Percentiles rank a stretch among this genome's conserved stretches.
These are phyloP conservation scores for Apiotrichum akiyoshidainum DNA, from an alignment of 1,284 basidiomycete genomes.

Conservation along the genomic window DNA sequence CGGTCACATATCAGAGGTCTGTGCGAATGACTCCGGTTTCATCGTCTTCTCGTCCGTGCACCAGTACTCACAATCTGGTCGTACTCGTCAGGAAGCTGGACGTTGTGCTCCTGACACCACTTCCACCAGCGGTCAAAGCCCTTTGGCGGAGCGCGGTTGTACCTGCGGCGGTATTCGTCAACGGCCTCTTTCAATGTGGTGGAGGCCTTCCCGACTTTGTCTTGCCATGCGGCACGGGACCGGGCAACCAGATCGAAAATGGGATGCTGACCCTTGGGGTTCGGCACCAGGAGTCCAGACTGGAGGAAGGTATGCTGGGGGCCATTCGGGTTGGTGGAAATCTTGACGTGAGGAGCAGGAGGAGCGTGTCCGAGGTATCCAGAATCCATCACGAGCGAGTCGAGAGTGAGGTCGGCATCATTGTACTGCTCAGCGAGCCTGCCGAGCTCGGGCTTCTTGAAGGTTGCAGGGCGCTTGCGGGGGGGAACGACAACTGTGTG, in stretches of 20 bases:
- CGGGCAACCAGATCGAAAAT: constrained; percentile 49
- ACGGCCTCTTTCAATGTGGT: constrained; percentile 49
- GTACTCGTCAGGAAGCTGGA: constrained; percentile 48
- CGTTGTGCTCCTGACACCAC: constrained; percentile 35
- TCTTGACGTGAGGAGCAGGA: background rate
- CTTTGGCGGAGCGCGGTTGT: constrained; percentile 46
- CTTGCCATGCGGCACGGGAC: constrained; percentile 47
- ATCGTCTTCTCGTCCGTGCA: too few species aligned
- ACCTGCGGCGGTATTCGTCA: constrained; percentile 49
- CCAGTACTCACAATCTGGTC: constrained; percentile 44
- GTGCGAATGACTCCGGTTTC: background rate
- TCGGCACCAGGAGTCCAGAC: constrained; percentile 41
- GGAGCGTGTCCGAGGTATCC: too few species aligned
- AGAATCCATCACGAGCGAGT: too few species aligned
- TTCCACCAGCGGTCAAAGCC: constrained; percentile 48
- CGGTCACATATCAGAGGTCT: too few species aligned
- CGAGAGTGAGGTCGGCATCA: too few species aligned
- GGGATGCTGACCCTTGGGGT: constrained; percentile 44
- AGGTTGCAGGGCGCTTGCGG: too few species aligned
- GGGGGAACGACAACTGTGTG: too few species aligned
- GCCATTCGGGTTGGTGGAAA: background rate
- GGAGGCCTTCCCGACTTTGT: constrained; percentile 48
- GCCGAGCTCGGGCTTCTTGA: too few species aligned
- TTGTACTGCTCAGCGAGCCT: too few species aligned
- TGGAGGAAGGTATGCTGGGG: constrained; percentile 31